phyloP scores from a whole-genome alignment of 495 filamentous ascomycete genomes.

The Aspergillus cavernicola region DNA sequence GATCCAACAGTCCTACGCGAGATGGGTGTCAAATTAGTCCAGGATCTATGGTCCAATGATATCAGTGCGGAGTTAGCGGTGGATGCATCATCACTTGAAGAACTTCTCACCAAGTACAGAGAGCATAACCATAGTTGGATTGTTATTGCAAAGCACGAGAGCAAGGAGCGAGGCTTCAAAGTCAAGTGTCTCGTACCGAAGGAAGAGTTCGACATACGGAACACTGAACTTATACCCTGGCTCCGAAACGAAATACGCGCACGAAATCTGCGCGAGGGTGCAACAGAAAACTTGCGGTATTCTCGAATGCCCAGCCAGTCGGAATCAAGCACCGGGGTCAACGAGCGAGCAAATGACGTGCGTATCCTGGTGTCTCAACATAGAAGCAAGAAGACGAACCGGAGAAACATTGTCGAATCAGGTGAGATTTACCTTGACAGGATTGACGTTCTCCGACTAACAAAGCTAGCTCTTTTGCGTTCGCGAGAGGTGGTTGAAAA shows the following conservation, averaged over 20 bases:
- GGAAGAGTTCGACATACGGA: conserved; percentile 78
- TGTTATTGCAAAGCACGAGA: conserved; percentile 79
- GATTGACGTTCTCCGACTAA: conserved; percentile 9
- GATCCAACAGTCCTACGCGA: conserved; percentile 73
- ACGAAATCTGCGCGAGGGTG: conserved; percentile 59
- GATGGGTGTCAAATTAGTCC: conserved; percentile 67
- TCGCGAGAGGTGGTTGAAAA: conserved; percentile 60
- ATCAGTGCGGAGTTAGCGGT: conserved; percentile 88
- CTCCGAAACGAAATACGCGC: conserved; percentile 81
- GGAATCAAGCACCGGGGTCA: conserved; percentile 27
- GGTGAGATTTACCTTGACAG: conserved; percentile 31
- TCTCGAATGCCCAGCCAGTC: conserved; percentile 45
- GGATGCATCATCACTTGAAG: conserved; percentile 69
- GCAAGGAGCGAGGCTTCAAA: conserved; percentile 65
- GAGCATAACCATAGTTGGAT: conserved; percentile 84
- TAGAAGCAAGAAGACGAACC: conserved; percentile 85
- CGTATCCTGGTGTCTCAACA: conserved; percentile 76
- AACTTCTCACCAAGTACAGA: conserved; percentile 60
- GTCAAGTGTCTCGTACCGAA: conserved; percentile 69
- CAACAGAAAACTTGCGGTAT: conserved; percentile 38
- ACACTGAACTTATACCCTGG: conserved; percentile 72
- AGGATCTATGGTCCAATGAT: conserved; percentile 75
- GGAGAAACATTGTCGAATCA: conserved; percentile 78
- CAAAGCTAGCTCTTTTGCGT: conserved; percentile 51
- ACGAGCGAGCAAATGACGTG: conserved; percentile 66